Percentiles rank a stretch among this genome's conserved stretches.
phyloP scores from a whole-genome alignment of 2,329 filamentous ascomycete genomes.

The Cercospora brassicicola region DNA sequence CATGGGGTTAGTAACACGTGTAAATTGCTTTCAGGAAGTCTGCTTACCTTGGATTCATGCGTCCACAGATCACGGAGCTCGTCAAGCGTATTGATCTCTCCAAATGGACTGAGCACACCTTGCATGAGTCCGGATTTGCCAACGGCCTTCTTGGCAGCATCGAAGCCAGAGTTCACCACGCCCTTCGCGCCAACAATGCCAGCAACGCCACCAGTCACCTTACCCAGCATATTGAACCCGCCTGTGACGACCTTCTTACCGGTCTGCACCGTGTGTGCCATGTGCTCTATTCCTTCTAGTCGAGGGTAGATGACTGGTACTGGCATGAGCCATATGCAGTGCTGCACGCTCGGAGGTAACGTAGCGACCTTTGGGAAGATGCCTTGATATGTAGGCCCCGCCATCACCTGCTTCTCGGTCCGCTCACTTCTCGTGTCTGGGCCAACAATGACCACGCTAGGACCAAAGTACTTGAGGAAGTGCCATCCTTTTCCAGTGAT shows the following conservation, averaged over 20 bases:
- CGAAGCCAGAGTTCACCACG: conserved; percentile 88
- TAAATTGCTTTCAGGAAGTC: conserved; percentile 13
- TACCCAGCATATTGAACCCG: conserved; percentile 92
- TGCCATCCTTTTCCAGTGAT: conserved; percentile 98
- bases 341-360: conserved; percentile 87
- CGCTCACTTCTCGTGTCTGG: conserved; percentile 90
- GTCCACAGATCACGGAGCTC: conserved; percentile 97
- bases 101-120: conserved; percentile 90
- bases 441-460: conserved; percentile 83
- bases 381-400: conserved; percentile 94
- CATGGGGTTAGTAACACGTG: conserved; percentile 6
- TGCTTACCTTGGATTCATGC: conserved; percentile 78
- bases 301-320: conserved; percentile 89
- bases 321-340: conserved; percentile 94
- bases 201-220: conserved; percentile 90
- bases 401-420: conserved; percentile 87
- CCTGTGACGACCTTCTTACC: conserved; percentile 97
- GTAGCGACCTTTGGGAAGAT: conserved; percentile 93
- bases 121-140: conserved; percentile 96
- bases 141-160: conserved; percentile 91
- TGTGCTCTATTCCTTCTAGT: conserved; percentile 84
- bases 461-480: conserved; percentile 94
- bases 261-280: conserved; percentile 86
- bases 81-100: conserved; percentile 90
- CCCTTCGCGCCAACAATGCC: conserved; percentile 94